Evolutionary conservation across 2,329 filamentous ascomycete species (phyloP).

Genomic region (Pezicula radicicola): DNA sequence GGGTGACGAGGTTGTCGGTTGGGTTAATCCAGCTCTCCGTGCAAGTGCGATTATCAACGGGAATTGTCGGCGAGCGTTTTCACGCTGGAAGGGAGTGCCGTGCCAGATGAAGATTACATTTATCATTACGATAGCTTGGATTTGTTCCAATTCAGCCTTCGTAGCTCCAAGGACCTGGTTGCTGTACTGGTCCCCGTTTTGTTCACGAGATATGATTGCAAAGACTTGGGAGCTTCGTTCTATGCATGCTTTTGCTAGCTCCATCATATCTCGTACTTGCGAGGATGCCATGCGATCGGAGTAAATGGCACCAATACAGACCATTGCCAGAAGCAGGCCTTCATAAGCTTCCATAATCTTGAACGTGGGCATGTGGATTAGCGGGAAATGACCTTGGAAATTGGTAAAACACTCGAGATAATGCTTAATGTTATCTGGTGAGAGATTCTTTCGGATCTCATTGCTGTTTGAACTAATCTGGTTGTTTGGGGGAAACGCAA

Average conservation of each 20-base stretch:
- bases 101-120: constrained; percentile 67
- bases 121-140: constrained; percentile 64
- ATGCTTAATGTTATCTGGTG: constrained; percentile 65
- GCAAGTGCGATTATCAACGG: constrained; percentile 54
- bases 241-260: constrained; percentile 56
- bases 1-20: constrained; percentile 45
- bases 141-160: constrained; percentile 56
- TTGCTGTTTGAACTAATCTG: constrained; percentile 51
- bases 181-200: constrained; percentile 34
- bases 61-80: constrained; percentile 58
- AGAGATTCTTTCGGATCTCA: constrained; percentile 53
- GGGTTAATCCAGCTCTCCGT: constrained; percentile 53
- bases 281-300: constrained; percentile 58
- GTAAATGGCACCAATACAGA: constrained; percentile 73
- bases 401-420: constrained; percentile 70
- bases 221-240: constrained; percentile 52
- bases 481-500: constrained; percentile 55
- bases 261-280: constrained; percentile 67
- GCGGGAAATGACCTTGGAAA: constrained; percentile 71
- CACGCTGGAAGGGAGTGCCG: constrained; percentile 62
- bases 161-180: constrained; percentile 32
- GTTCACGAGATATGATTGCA: constrained; percentile 38
- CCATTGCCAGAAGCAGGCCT: constrained; percentile 66
- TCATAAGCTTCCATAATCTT: constrained; percentile 63
- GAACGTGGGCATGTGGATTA: constrained; percentile 71